phyloP scores from a whole-genome alignment of 305 asterid species.

The Fraxinus dipetala region DNA sequence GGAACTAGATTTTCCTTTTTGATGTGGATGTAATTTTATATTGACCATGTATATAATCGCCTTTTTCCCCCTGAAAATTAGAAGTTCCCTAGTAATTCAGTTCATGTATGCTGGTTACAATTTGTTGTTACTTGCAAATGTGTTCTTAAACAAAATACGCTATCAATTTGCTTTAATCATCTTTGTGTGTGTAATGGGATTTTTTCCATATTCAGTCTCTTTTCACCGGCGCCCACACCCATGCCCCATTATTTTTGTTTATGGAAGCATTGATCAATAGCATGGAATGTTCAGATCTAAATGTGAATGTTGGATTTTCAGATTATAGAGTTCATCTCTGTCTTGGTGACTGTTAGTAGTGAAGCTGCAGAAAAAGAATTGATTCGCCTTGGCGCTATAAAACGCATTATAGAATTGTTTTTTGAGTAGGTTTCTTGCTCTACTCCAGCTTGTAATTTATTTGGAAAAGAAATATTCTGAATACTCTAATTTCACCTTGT shows the following conservation, averaged over 20 bases:
- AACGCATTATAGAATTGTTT: slow-evolving; percentile 52
- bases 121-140: no score
- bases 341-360: slow-evolving; percentile 67
- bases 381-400: slow-evolving; percentile 71
- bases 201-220: not conserved
- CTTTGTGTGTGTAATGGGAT: not conserved
- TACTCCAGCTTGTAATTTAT: slow-evolving; percentile 13
- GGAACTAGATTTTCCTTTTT: not conserved
- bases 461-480: slow-evolving; percentile 21
- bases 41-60: not conserved
- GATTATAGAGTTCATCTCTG: slow-evolving; percentile 94
- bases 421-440: not conserved
- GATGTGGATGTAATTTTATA: not conserved
- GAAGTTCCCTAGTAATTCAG: no score
- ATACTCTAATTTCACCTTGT: not conserved
- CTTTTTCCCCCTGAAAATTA: not conserved
- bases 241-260: not conserved
- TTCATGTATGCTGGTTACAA: no score
- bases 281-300: slow-evolving; percentile 25
- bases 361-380: slow-evolving; percentile 88
- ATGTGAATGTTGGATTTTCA: slow-evolving; percentile 35
- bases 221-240: not conserved
- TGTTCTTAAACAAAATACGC: not conserved
- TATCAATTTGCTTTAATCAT: not conserved
- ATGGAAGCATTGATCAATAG: not conserved